These are phyloP conservation scores for Paulownia fortunei DNA, from an alignment of 257 asterid genomes.

Conservation along the genomic window DNA sequence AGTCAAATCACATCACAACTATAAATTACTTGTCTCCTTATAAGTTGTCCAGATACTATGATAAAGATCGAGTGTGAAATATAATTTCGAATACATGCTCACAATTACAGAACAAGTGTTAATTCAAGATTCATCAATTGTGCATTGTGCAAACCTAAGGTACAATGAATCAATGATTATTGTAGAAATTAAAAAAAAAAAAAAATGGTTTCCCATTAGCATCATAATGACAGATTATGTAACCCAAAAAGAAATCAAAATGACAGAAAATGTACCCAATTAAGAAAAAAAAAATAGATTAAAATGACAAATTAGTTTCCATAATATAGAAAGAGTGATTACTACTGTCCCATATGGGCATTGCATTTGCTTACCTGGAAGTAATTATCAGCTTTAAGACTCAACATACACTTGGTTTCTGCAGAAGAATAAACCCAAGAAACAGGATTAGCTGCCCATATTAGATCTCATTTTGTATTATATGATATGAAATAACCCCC, in stretches of 20 bases:
- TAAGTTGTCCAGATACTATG: background rate
- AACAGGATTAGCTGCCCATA: background rate
- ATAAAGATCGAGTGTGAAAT: background rate
- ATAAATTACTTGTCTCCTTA: no score
- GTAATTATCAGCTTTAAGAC: slow-evolving; percentile 17
- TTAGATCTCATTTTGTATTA: background rate
- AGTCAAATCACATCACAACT: background rate
- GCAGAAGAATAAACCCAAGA: slow-evolving; percentile 7
- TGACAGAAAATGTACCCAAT: no score
- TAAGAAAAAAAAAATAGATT: background rate
- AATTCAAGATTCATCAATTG: slow-evolving; percentile 9
- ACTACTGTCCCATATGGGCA: no score
- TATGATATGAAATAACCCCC: background rate
- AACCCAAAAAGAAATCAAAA: no score
- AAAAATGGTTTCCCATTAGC: background rate
- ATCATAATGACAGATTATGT: no score
- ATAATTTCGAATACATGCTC: background rate
- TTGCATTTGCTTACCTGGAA: slow-evolving; percentile 17
- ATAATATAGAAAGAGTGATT: background rate
- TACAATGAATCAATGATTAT: background rate
- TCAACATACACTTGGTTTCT: slow-evolving; percentile 17
- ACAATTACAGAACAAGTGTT: background rate
- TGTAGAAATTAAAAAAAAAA: no score
- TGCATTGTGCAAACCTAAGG: background rate
- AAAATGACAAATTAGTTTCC: background rate